These are phyloP conservation scores for Lepiota brunneoincarnata DNA, from an alignment of 768 basidiomycete species.

Conservation along the genomic window DNA sequence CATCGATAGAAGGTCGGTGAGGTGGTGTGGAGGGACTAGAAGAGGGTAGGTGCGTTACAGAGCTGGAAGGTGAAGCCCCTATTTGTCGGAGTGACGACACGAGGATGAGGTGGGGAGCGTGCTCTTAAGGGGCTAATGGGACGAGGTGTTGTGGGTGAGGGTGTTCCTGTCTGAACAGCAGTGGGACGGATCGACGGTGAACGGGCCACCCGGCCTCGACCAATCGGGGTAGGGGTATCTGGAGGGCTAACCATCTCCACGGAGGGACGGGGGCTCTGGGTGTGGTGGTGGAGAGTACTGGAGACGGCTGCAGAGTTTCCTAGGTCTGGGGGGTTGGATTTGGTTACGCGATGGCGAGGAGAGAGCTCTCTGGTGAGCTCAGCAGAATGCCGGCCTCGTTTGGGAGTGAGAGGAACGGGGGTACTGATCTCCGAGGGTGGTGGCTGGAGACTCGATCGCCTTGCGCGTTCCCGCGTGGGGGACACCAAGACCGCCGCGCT, in stretches of 20 bases:
- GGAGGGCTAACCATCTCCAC: conserved; percentile 9
- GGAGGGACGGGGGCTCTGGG: conserved; percentile 1
- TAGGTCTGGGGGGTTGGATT: conserved; percentile 29
- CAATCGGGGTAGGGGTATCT: conserved; percentile 7
- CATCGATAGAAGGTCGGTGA: conserved; percentile 30
- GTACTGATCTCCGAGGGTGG: conserved; percentile 11
- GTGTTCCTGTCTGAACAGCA: conserved; percentile 1
- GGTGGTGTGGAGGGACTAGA: conserved; percentile 29
- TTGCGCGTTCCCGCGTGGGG: conserved; percentile 42
- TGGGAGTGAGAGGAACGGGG: conserved; percentile 12
- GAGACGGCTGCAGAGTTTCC: conserved; percentile 20
- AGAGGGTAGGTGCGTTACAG: conserved; percentile 49
- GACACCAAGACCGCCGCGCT: conserved; percentile 43
- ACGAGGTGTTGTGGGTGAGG: conserved; percentile 13
- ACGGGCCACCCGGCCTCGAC: conserved; percentile 1
- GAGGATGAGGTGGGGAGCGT: conserved; percentile 37
- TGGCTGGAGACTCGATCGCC: conserved; percentile 37
- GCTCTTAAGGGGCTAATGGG: conserved; percentile 26
- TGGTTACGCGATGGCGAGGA: conserved; percentile 25
- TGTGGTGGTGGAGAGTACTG: conserved; percentile 11
- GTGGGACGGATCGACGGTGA: conserved; percentile 1
- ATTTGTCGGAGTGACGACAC: conserved; percentile 37
- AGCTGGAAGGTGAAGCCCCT: conserved; percentile 46
- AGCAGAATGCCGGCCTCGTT: conserved; percentile 15
- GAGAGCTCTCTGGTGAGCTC: conserved; percentile 9